Evolutionary conservation across 148 eudicot species (phyloP).

Genomic region (Rheum nobile): DNA sequence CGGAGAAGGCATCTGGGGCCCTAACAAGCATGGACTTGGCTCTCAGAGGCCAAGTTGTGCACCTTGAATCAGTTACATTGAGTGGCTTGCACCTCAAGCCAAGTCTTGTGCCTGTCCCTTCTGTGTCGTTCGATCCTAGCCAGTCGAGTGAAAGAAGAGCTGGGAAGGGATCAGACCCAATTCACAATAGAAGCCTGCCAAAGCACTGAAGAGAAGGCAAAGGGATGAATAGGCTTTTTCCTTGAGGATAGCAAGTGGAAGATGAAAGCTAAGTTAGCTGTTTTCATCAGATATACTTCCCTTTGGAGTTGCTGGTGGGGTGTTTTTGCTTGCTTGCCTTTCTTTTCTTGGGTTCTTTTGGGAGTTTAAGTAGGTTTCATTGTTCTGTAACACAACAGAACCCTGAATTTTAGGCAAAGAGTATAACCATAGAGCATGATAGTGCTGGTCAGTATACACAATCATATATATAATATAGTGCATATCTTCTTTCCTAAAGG

Average conservation of each 20-base stretch:
- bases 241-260: neutral
- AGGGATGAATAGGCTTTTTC: neutral
- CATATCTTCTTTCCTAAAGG: no score
- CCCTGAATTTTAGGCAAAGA: neutral
- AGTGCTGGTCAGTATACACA: slow-evolving; percentile 1
- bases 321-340: neutral
- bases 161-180: slow-evolving; percentile 69
- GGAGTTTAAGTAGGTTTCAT: neutral
- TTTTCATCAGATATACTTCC: neutral
- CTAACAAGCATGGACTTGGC: slow-evolving; percentile 49
- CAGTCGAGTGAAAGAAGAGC: slow-evolving; percentile 58
- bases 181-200: slow-evolving; percentile 42
- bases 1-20: slow-evolving; percentile 27
- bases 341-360: no score
- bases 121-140: slow-evolving; percentile 36
- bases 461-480: neutral
- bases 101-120: slow-evolving; percentile 35
- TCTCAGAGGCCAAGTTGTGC: slow-evolving; percentile 21
- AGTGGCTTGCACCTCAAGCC: neutral
- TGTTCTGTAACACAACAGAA: neutral
- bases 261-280: neutral
- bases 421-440: neutral
- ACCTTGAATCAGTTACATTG: neutral
- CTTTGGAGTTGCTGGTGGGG: slow-evolving; percentile 3
- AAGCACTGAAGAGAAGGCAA: slow-evolving; percentile 7